Evolutionary conservation across 116 monocot species (phyloP).

Genomic region (Posidonia oceanica): DNA sequence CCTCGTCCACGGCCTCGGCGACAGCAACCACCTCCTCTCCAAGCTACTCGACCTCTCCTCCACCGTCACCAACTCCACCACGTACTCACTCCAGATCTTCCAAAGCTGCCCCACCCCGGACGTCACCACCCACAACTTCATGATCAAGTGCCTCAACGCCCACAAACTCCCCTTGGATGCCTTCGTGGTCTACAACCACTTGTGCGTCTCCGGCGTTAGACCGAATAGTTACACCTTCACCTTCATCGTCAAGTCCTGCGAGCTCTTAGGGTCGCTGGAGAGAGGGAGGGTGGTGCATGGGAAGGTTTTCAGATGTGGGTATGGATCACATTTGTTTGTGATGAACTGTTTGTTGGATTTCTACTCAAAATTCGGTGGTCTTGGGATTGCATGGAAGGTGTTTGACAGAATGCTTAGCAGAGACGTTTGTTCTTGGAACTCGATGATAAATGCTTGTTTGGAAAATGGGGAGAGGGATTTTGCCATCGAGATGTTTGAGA

Average conservation of each 20-base stretch:
- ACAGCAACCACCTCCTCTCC: conserved; percentile 20
- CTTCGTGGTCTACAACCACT: conserved; percentile 17
- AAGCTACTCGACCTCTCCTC: conserved; percentile 23
- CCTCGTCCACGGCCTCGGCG: conserved; percentile 18
- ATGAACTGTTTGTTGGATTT: conserved; percentile 29
- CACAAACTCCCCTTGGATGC: conserved; percentile 8
- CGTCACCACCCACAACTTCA: conserved; percentile 29
- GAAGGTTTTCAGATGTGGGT: conserved; percentile 28
- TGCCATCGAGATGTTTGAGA: conserved; percentile 30
- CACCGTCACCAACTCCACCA: neutral
- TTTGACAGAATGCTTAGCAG: conserved; percentile 42
- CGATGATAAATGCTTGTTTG: conserved; percentile 32
- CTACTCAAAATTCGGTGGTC: conserved; percentile 15
- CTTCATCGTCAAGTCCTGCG: conserved; percentile 27
- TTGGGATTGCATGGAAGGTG: conserved; percentile 18
- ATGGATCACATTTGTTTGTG: conserved; percentile 26
- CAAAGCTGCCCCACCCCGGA: conserved; percentile 5
- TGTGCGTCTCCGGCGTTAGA: conserved; percentile 14
- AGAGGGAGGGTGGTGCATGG: conserved; percentile 23
- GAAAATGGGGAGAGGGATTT: conserved; percentile 7
- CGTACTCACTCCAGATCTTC: conserved; percentile 19
- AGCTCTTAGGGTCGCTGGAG: neutral
- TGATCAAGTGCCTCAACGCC: conserved; percentile 35
- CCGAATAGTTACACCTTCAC: conserved; percentile 56
- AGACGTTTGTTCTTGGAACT: conserved; percentile 65